These are phyloP conservation scores for Rasamsonia emersonii DNA, from an alignment of 2,329 filamentous ascomycete species.

Conservation along the genomic window DNA sequence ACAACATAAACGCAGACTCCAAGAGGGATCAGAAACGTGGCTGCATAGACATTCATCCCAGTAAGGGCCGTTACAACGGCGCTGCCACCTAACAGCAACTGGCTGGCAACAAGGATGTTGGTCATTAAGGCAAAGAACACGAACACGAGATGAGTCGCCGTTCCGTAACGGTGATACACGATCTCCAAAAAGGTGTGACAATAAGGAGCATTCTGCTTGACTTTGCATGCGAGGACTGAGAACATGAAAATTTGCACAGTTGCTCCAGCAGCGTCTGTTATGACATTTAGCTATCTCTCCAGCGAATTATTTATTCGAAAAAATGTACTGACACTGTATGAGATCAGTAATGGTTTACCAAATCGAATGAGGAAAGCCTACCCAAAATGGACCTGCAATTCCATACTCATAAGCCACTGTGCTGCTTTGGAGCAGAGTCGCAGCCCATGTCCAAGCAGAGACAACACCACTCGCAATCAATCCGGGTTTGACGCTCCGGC, in stretches of 20 bases:
- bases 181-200: slow-evolving; percentile 36
- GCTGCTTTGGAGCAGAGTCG: slow-evolving; percentile 23
- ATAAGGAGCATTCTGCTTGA: slow-evolving; percentile 33
- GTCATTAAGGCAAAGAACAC: slow-evolving; percentile 35
- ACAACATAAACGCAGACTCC: slow-evolving; percentile 31
- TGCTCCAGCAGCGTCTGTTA: slow-evolving; percentile 32
- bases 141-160: slow-evolving; percentile 29
- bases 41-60: slow-evolving; percentile 38
- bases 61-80: slow-evolving; percentile 34
- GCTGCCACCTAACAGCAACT: slow-evolving; percentile 35
- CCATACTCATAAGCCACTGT: slow-evolving; percentile 30
- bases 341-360: neutral
- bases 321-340: neutral
- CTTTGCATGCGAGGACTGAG: slow-evolving; percentile 35
- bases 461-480: slow-evolving; percentile 17
- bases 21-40: slow-evolving; percentile 35
- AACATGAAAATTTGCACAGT: slow-evolving; percentile 39
- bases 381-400: slow-evolving; percentile 28
- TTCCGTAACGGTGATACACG: slow-evolving; percentile 32
- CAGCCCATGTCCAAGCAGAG: slow-evolving; percentile 16
- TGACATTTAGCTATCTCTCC: neutral
- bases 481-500: slow-evolving; percentile 14
- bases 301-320: neutral
- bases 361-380: slow-evolving; percentile 2
- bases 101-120: slow-evolving; percentile 36